A percentile compares a stretch with the other conserved stretches of the same genome.
These are phyloP conservation scores for Penicillium sp. DNA, from an alignment of 2,329 filamentous ascomycete genomes.

Conservation along the genomic window DNA sequence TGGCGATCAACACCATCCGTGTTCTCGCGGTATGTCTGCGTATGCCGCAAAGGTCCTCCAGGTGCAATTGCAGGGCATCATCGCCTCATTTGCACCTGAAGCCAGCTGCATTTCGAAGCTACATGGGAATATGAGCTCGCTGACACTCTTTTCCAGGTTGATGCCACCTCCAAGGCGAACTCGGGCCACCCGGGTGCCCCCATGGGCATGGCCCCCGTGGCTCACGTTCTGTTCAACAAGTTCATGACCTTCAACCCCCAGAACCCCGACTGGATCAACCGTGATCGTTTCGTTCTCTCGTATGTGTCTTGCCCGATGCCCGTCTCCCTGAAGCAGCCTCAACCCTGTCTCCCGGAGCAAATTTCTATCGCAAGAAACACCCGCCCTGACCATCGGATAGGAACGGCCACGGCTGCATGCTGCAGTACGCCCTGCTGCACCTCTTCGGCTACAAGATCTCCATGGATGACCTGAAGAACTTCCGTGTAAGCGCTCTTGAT, in stretches of 20 bases:
- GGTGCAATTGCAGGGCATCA: slow-evolving; percentile 3
- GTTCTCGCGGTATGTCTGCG: slow-evolving; percentile 75
- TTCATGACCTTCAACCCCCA: slow-evolving; percentile 99
- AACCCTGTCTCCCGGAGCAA: neutral
- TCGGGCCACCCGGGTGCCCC: slow-evolving; percentile 98
- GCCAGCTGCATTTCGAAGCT: neutral
- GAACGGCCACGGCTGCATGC: slow-evolving; percentile 99
- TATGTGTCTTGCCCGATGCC: slow-evolving; percentile 52
- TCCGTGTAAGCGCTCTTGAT: slow-evolving; percentile 67
- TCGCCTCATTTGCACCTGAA: neutral
- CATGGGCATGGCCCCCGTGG: slow-evolving; percentile 92
- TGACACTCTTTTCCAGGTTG: slow-evolving; percentile 59
- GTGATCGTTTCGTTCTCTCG: slow-evolving; percentile 98
- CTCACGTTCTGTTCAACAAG: slow-evolving; percentile 97
- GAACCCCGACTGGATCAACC: slow-evolving; percentile 95
- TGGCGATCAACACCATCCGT: slow-evolving; percentile 98
- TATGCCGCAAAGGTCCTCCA: neutral
- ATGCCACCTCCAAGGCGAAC: slow-evolving; percentile 95
- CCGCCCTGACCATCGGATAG: slow-evolving; percentile 45
- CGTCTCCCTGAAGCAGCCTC: neutral
- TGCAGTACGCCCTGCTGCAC: slow-evolving; percentile 97
- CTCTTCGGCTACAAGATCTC: slow-evolving; percentile 84
- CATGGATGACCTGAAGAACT: slow-evolving; percentile 89
- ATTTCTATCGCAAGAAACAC: neutral
- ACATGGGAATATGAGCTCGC: neutral